Conservation (phyloP, 345 rosid genomes). For the Eucalyptus cloeziana region DNA sequence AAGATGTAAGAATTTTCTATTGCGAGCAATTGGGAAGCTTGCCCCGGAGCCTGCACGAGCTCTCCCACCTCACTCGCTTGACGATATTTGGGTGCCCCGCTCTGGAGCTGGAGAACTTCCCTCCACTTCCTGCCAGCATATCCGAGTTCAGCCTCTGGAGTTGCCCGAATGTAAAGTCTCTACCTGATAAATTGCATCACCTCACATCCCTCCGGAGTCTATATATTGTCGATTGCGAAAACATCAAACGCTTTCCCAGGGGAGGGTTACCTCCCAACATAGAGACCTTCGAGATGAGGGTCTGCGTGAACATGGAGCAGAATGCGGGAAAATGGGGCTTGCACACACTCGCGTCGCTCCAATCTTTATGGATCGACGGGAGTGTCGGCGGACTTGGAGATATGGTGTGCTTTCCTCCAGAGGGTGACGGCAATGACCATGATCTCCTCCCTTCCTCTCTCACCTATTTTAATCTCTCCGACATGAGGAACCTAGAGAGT, state of each 20-base stretch:
- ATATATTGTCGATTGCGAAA: neutral
- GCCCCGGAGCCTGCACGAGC: neutral
- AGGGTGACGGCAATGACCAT: accelerated
- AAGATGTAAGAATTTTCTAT: neutral
- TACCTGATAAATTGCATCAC: neutral
- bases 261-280: neutral
- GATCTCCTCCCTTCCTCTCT: neutral
- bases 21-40: neutral
- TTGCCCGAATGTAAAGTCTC: neutral
- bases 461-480: neutral
- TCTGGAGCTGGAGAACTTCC: neutral
- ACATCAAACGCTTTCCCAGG: neutral
- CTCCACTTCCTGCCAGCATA: neutral
- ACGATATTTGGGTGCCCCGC: neutral
- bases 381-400: neutral
- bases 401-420: neutral
- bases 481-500: neutral
- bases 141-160: neutral
- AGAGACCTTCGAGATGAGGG: neutral
- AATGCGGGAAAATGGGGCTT: neutral
- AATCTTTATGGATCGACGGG: neutral
- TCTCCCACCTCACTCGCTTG: neutral
- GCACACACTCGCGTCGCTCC: neutral
- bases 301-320: neutral
- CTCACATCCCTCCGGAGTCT: neutral